phyloP scores from a whole-genome alignment of 306 rosid species.

The Cucurbita maxima region DNA sequence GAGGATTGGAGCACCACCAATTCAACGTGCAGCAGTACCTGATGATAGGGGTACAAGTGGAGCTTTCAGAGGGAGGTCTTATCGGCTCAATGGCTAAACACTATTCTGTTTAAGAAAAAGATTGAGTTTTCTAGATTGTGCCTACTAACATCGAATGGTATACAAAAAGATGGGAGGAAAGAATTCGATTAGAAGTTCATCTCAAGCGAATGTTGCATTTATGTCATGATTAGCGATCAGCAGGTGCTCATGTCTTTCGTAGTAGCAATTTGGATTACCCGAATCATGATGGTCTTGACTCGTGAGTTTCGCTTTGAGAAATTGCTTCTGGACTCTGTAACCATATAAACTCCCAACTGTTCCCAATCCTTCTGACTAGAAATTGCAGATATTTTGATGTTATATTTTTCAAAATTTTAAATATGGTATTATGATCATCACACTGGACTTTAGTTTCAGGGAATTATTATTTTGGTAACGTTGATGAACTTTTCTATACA shows the following conservation, averaged over 20 bases:
- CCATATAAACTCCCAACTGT: neutral
- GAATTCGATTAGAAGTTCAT: neutral
- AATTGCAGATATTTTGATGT: neutral
- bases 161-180: neutral
- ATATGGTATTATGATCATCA: neutral
- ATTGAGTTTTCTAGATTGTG: neutral
- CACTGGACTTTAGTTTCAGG: no score
- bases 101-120: neutral
- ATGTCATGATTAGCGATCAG: neutral
- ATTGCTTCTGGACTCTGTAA: neutral
- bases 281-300: neutral
- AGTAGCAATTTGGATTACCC: neutral
- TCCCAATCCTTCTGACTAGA: neutral
- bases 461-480: no score
- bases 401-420: neutral
- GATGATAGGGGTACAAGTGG: constrained; percentile 41
- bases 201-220: neutral
- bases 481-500: no score
- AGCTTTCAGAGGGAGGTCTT: constrained; percentile 78
- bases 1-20: constrained; percentile 58
- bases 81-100: constrained; percentile 41
- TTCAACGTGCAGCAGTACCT: constrained; percentile 20
- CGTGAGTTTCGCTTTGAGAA: neutral
- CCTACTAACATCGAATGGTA: neutral
- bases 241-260: neutral